Percentiles rank a stretch among this genome's conserved stretches.
Conservation (phyloP, 2,329 filamentous ascomycete genomes). For the Ceratocystis alfenasii region DNA sequence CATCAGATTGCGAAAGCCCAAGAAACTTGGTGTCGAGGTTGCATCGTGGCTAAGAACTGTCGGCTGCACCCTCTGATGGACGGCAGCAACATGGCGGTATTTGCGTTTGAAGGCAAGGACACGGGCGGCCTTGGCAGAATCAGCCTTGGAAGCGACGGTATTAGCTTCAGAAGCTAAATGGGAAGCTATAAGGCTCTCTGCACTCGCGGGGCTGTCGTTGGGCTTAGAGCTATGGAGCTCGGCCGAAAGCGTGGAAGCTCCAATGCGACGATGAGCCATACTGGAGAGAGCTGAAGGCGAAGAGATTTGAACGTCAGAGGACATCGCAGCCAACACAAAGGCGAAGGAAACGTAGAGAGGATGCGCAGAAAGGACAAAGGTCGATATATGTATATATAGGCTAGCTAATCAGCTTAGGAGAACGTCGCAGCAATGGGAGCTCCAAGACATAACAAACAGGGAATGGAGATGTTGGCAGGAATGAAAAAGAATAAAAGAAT, state of each 20-base stretch:
- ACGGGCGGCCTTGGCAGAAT: constrained; percentile 18
- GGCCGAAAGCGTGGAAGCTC: not conserved
- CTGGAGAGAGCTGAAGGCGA: not conserved
- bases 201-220: not conserved
- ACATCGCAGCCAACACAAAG: not conserved
- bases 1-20: constrained; percentile 94
- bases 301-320: not conserved
- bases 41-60: constrained; percentile 84
- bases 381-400: not conserved
- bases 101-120: constrained; percentile 34
- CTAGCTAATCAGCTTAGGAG: not conserved
- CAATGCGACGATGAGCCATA: not conserved
- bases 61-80: constrained; percentile 59
- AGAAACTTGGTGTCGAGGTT: constrained; percentile 61
- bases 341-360: not conserved
- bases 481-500: constrained; percentile 20
- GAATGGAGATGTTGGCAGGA: not conserved
- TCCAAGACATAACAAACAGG: not conserved
- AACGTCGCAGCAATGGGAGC: not conserved
- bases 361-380: not conserved
- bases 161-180: not conserved
- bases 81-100: constrained; percentile 84
- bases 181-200: not conserved
- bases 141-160: not conserved
- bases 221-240: not conserved